Evolutionary conservation across 306 rosid species (phyloP), one percentile per base, ranked within the genome.

Genomic region (Alnus rubra): DNA sequence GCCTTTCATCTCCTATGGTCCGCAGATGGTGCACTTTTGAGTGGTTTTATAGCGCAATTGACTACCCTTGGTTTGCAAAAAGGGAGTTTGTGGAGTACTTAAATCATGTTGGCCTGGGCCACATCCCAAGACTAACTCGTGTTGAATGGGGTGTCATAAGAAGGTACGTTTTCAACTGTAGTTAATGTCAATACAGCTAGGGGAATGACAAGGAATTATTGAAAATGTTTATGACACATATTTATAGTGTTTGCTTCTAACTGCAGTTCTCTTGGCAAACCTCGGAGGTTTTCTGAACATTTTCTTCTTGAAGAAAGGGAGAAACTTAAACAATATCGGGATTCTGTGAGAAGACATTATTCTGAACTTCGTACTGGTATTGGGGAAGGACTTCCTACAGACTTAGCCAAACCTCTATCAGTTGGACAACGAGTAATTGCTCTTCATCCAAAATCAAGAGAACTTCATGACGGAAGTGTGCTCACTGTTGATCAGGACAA

Each of bases 1-100:
- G 90, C 86, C 71, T 95, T 84, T 92, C 97, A 45, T 92, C 95
- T 72, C 50, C 45, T 79, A 7, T 80, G 88, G 89, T 88, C 54
- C 93, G 92, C 44, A 92, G 92, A 81, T 91, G 98, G 98, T 87
- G 88, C 81, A 82, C 87, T 31, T 95, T 88, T 84, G 98, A 95
- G 85, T 95, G 98, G 98, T 92, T 92, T 87, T 95, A 95, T 79
- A 91, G 98, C 67, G 98, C 98, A 63, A 84, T 95, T 73, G 98
- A 95, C 76, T 92, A 88, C 87, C 98, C 98, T 69, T 95, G 98
- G 98, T 95, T 91, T 83, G 87, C 98, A 74, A 92, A 93, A 82
- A 88, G 89, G 82, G 98, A 91, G 87, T 95, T 95, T 80, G 86
- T 88, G 79, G 98, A 95, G 85, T 95, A 95, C 88, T 82, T 95